Percentiles rank a stretch among this genome's conserved stretches.
phyloP scores from a whole-genome alignment of 225 moss, liverwort and hornwort genomes.

The Climacium dendroides region DNA sequence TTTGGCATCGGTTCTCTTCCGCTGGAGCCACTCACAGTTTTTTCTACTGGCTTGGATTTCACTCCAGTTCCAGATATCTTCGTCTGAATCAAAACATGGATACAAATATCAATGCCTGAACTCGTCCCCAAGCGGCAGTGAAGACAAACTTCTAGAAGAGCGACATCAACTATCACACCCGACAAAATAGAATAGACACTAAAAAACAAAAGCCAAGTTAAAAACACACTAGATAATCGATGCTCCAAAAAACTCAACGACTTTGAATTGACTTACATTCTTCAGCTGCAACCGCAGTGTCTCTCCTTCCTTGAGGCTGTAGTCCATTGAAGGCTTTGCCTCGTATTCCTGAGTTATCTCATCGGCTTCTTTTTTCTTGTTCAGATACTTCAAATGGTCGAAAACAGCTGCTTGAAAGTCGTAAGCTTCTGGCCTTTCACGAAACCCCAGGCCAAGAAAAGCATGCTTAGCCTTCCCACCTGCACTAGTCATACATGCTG shows the following conservation, averaged over 20 bases:
- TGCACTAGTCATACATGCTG: constrained; percentile 1
- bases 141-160: background rate
- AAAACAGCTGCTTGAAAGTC: constrained; percentile 97
- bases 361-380: constrained; percentile 79
- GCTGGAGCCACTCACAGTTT: constrained; percentile 5
- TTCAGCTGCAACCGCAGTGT: constrained; percentile 84
- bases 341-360: constrained; percentile 55
- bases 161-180: background rate
- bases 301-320: constrained; percentile 95
- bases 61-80: constrained; percentile 31
- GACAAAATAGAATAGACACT: background rate
- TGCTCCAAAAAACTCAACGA: background rate
- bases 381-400: constrained; percentile 92
- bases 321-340: constrained; percentile 70
- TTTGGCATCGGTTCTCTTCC: constrained; percentile 36
- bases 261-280: constrained; percentile 37
- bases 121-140: background rate
- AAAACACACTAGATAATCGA: background rate
- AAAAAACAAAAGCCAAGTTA: background rate
- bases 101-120: background rate
- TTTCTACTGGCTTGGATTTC: constrained; percentile 32
- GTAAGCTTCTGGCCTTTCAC: constrained; percentile 92
- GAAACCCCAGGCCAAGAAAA: constrained; percentile 90
- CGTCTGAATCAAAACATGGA: constrained; percentile 21
- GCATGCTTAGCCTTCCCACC: constrained; percentile 78